Evolutionary conservation across 768 basidiomycete species (phyloP).

Genomic region (Auriculariales sp.): DNA sequence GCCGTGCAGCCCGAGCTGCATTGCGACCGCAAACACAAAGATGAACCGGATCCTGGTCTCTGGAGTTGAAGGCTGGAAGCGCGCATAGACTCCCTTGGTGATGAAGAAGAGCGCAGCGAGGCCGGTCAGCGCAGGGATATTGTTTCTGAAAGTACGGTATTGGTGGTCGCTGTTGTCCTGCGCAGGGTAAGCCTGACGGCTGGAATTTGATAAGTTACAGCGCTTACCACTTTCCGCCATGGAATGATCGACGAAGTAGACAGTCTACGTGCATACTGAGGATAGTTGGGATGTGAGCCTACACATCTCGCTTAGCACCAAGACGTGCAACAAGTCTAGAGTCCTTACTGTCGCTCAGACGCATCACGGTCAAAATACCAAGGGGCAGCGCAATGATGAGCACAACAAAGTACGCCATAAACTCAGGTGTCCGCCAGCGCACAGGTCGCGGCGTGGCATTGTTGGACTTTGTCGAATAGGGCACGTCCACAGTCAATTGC

Average conservation of each 20-base stretch:
- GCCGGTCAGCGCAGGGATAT: conserved; percentile 47
- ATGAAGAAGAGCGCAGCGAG: conserved; percentile 40
- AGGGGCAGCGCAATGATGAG: conserved; percentile 47
- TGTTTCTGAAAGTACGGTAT: conserved; percentile 76
- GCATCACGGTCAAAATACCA: conserved; percentile 65
- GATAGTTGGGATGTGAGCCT: conserved; percentile 70
- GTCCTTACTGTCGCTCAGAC: conserved; percentile 61
- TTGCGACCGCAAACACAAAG: conserved; percentile 41
- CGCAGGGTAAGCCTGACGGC: background rate
- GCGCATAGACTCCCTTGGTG: conserved; percentile 37
- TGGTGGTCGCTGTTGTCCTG: conserved; percentile 91
- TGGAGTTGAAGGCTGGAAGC: conserved; percentile 11
- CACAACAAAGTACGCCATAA: conserved; percentile 55
- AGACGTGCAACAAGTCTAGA: conserved; percentile 1
- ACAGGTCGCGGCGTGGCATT: conserved; percentile 22
- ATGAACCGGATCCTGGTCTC: conserved; percentile 39
- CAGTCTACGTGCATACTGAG: conserved; percentile 38
- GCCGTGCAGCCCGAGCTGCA: conserved; percentile 71
- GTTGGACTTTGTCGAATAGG: background rate
- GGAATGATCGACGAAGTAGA: conserved; percentile 73
- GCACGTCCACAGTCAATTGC: background rate
- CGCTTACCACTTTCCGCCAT: conserved; percentile 60
- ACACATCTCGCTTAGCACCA: conserved; percentile 3
- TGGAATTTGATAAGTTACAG: background rate
- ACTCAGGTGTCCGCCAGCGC: conserved; percentile 74